Percentiles rank a stretch among this genome's conserved stretches.
Evolutionary conservation across 2,329 filamentous ascomycete species (phyloP).

Genomic region (Aspergillus uvarum): DNA sequence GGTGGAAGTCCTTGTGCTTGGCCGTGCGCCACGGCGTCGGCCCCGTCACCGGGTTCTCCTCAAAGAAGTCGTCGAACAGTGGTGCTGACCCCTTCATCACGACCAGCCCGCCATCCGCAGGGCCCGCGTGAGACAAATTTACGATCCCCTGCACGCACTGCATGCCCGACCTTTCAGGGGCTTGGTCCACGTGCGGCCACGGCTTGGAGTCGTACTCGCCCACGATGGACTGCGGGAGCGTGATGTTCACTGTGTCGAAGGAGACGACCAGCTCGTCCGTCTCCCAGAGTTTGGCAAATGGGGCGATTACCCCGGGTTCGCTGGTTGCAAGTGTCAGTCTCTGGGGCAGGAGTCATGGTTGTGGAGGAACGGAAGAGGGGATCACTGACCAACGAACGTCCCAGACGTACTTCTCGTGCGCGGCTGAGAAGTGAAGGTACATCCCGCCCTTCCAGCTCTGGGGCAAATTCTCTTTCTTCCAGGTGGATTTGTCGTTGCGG

Average conservation of each 20-base stretch:
- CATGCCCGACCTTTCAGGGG: background rate
- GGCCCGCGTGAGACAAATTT: background rate
- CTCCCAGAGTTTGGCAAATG: conserved; percentile 3
- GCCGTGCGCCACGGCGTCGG: conserved; percentile 4
- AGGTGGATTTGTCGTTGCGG: conserved; percentile 4
- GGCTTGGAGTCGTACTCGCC: conserved; percentile 2
- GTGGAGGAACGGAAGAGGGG: no score
- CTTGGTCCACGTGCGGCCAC: conserved; percentile 5
- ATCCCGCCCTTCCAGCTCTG: conserved; percentile 6
- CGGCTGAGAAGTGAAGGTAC: conserved; percentile 4
- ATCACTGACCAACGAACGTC: background rate
- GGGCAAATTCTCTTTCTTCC: conserved; percentile 5
- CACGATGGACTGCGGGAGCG: conserved; percentile 4
- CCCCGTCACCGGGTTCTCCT: conserved; percentile 1
- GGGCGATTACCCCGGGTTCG: conserved; percentile 1
- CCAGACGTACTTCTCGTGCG: conserved; percentile 6
- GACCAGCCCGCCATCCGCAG: background rate
- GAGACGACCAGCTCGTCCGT: conserved; percentile 2
- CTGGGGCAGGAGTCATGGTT: no score
- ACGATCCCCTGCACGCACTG: conserved; percentile 2
- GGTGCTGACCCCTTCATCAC: background rate
- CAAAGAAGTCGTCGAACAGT: conserved; percentile 2
- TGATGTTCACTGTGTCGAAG: conserved; percentile 5
- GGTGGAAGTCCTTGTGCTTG: conserved; percentile 7
- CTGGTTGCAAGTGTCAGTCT: background rate